A percentile compares a stretch with the other conserved stretches of the same genome.
These are phyloP conservation scores for Monosporascus sp. DNA, from an alignment of 2,329 filamentous ascomycete genomes.

Conservation along the genomic window DNA sequence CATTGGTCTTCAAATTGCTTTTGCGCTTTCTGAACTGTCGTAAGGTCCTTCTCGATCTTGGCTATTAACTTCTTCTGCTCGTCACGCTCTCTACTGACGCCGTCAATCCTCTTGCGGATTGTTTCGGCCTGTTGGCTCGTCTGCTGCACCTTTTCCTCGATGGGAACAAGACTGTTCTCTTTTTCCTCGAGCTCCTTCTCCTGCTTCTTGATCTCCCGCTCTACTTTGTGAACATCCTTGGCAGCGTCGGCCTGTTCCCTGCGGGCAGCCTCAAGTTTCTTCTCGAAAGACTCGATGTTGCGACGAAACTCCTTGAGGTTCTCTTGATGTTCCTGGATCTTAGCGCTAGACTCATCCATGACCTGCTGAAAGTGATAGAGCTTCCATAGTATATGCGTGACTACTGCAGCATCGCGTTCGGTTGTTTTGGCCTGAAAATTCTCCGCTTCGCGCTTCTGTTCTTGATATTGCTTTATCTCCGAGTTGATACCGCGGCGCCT, in stretches of 20 bases:
- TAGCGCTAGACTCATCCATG: constrained; percentile 84
- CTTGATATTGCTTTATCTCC: constrained; percentile 95
- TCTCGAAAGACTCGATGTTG: constrained; percentile 79
- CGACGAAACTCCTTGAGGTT: constrained; percentile 90
- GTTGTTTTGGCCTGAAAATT: constrained; percentile 87
- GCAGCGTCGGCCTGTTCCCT: constrained; percentile 75
- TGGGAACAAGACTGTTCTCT: constrained; percentile 78
- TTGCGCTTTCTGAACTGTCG: constrained; percentile 83
- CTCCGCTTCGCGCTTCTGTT: constrained; percentile 94
- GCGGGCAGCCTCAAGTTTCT: constrained; percentile 73
- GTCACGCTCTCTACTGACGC: constrained; percentile 72
- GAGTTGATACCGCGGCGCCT: constrained; percentile 91
- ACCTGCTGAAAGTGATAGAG: constrained; percentile 90
- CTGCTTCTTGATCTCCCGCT: constrained; percentile 78
- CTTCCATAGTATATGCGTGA: constrained; percentile 94
- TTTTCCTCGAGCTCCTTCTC: constrained; percentile 84
- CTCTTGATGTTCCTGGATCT: constrained; percentile 91
- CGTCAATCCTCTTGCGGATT: constrained; percentile 62
- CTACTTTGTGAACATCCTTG: constrained; percentile 74
- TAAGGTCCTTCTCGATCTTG: constrained; percentile 75
- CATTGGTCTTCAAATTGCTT: constrained; percentile 84
- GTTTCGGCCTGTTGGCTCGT: constrained; percentile 66
- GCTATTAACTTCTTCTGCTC: constrained; percentile 63
- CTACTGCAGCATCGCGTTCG: constrained; percentile 84
- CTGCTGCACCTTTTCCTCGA: constrained; percentile 87